These are phyloP conservation scores for Astragalus glycyphyllos DNA, from an alignment of 306 rosid species.

Conservation along the genomic window DNA sequence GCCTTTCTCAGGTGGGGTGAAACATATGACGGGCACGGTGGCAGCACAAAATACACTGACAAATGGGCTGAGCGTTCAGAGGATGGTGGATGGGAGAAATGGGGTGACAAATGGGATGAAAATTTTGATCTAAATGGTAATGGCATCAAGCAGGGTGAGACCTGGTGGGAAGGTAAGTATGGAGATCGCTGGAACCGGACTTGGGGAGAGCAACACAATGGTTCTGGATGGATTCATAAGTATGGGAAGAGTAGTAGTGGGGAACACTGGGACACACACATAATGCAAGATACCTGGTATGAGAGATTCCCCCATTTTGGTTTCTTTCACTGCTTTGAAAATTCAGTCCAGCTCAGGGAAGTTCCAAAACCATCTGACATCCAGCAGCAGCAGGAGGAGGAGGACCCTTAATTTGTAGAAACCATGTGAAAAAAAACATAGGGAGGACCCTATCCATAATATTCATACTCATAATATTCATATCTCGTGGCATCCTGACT, in stretches of 20 bases:
- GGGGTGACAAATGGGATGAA: conserved; percentile 99
- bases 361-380: conserved; percentile 73
- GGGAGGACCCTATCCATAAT: not conserved
- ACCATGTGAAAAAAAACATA: conserved; percentile 20
- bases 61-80: conserved; percentile 92
- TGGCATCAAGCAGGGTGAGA: conserved; percentile 94
- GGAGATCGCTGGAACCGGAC: conserved; percentile 93
- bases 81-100: conserved; percentile 87
- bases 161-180: conserved; percentile 91
- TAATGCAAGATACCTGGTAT: conserved; percentile 85
- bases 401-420: conserved; percentile 1
- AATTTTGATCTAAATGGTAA: conserved; percentile 65
- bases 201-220: conserved; percentile 92
- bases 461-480: not conserved
- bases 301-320: conserved; percentile 91
- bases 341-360: conserved; percentile 87
- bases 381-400: not conserved
- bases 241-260: conserved; percentile 96
- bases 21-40: conserved; percentile 84
- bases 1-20: conserved; percentile 87
- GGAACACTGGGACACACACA: conserved; percentile 97
- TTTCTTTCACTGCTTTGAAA: conserved; percentile 80
- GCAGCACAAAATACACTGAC: conserved; percentile 89
- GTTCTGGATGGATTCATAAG: conserved; percentile 96
- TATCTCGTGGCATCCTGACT: not conserved